Percentiles rank a stretch among this genome's conserved stretches.
phyloP scores from a whole-genome alignment of 371 early-diverging fungal genomes.

The Mucor mucedo region DNA sequence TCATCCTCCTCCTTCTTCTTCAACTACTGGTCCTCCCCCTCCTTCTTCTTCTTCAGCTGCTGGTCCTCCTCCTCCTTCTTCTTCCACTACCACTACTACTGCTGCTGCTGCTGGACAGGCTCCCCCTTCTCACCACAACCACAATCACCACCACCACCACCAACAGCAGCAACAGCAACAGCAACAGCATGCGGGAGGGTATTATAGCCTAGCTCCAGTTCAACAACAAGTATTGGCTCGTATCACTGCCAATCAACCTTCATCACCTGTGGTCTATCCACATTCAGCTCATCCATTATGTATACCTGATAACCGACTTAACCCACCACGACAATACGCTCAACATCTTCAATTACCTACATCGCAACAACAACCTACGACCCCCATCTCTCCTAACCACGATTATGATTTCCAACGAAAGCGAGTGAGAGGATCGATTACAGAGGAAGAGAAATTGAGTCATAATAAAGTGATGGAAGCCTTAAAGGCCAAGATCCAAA shows the following conservation, averaged over 20 bases:
- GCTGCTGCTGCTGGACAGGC: no score
- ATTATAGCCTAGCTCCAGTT: constrained; percentile 13
- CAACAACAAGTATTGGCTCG: constrained; percentile 47
- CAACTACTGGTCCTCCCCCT: no score
- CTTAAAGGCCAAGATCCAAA: constrained; percentile 51
- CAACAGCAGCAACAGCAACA: no score
- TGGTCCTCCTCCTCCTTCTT: no score
- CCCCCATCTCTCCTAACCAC: constrained; percentile 15
- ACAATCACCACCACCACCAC: no score
- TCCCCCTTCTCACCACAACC: no score
- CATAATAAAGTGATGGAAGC: constrained; percentile 55
- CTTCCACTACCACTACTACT: no score
- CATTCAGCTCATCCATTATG: constrained; percentile 40
- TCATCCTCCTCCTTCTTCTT: no score
- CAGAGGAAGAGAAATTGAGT: constrained; percentile 24
- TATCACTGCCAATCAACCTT: constrained; percentile 22
- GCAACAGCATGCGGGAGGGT: no score
- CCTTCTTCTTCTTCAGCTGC: no score
- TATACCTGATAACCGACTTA: constrained; percentile 25
- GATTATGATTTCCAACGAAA: constrained; percentile 9
- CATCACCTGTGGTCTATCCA: constrained; percentile 3
- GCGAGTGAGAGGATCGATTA: constrained; percentile 16
- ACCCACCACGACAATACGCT: constrained; percentile 20
- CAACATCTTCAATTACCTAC: constrained; percentile 11
- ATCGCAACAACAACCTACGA: constrained; percentile 14